Conservation (phyloP, 164 flowering plant species). For the Saururus chinensis region DNA sequence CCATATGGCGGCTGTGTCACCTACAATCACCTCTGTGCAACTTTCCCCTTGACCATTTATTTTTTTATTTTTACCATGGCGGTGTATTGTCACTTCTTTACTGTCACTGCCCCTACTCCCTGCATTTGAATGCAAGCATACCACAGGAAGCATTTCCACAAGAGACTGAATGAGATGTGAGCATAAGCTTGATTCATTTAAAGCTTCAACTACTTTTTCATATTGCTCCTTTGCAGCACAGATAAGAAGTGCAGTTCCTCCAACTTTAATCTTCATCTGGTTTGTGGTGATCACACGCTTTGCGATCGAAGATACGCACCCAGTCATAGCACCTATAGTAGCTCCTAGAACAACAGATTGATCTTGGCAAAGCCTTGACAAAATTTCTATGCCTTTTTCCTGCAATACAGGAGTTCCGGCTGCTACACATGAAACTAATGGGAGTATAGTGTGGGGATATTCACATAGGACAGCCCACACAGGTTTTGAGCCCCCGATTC, state of each 20-base stretch:
- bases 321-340: conserved; percentile 41
- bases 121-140: conserved; percentile 15
- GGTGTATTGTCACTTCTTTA: conserved; percentile 44
- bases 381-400: conserved; percentile 83
- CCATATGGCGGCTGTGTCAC: conserved; percentile 64
- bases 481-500: conserved; percentile 50
- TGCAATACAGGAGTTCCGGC: conserved; percentile 60
- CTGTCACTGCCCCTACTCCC: conserved; percentile 19
- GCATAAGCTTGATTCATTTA: conserved; percentile 45
- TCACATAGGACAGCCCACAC: conserved; percentile 87
- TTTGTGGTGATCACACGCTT: conserved; percentile 57
- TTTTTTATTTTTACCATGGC: conserved; percentile 35
- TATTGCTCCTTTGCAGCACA: conserved; percentile 83
- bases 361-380: conserved; percentile 66
- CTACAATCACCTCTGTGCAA: conserved; percentile 44
- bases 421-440: conserved; percentile 71
- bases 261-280: conserved; percentile 54
- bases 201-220: conserved; percentile 56
- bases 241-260: conserved; percentile 83
- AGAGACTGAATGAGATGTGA: conserved; percentile 68
- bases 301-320: conserved; percentile 62
- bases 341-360: conserved; percentile 62
- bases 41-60: conserved; percentile 23
- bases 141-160: conserved; percentile 48
- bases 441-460: conserved; percentile 51